Percentiles rank a stretch among this genome's conserved stretches.
Conservation (phyloP, 805 yeast species). For the Candida arabinofermentans region DNA sequence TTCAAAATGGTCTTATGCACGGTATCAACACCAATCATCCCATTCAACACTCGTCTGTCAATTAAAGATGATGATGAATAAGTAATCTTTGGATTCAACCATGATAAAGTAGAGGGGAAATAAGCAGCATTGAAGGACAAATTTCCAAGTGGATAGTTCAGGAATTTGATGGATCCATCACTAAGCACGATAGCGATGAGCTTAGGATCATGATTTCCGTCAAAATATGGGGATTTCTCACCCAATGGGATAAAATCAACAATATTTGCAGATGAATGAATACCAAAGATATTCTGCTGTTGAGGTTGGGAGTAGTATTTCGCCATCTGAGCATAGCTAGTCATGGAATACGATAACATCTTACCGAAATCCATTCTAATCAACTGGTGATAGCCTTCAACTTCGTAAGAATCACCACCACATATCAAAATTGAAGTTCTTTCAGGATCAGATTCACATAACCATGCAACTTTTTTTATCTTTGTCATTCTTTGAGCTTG, state of each 20-base stretch:
- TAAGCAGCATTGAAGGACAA: slow-evolving; percentile 48
- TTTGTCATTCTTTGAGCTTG: slow-evolving; percentile 31
- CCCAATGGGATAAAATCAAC: slow-evolving; percentile 52
- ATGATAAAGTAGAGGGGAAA: slow-evolving; percentile 79
- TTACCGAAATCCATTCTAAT: slow-evolving; percentile 70
- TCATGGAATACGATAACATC: slow-evolving; percentile 73
- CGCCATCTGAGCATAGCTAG: slow-evolving; percentile 82
- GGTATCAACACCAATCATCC: slow-evolving; percentile 43
- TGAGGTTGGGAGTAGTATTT: slow-evolving; percentile 62
- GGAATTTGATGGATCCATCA: slow-evolving; percentile 61
- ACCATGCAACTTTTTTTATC: slow-evolving; percentile 64
- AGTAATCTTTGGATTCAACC: slow-evolving; percentile 72
- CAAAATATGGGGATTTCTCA: slow-evolving; percentile 66
- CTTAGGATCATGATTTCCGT: slow-evolving; percentile 75
- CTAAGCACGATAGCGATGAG: slow-evolving; percentile 55
- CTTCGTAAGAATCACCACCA: slow-evolving; percentile 56
- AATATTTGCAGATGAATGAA: slow-evolving; percentile 43
- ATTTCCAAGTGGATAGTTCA: slow-evolving; percentile 54
- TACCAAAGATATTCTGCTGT: slow-evolving; percentile 52
- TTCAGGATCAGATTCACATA: slow-evolving; percentile 77
- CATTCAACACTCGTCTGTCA: slow-evolving; percentile 27
- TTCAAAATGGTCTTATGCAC: slow-evolving; percentile 53
- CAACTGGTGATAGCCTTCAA: slow-evolving; percentile 40
- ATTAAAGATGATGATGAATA: slow-evolving; percentile 45
- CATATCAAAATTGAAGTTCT: slow-evolving; percentile 66